Evolutionary conservation across 257 asterid species (phyloP), one percentile per base, ranked within the genome.

Genomic region (Solanum stenotomum): DNA sequence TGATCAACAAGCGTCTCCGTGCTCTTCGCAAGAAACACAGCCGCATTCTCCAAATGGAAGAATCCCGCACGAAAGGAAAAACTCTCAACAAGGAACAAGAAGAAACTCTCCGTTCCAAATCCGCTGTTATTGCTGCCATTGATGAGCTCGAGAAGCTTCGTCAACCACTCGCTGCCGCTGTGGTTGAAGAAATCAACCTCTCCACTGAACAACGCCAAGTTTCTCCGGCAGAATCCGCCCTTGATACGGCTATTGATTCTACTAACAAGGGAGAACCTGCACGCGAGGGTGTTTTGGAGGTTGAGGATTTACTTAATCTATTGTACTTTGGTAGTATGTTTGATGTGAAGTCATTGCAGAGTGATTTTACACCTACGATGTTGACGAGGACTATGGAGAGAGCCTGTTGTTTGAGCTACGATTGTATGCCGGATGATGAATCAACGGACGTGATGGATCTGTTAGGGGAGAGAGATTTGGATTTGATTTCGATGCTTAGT

Each of bases 381-480:
- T 86, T 94, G 87, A 92, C 93, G 12, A 95, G 95, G 94, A 91
- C 93, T 22, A 98, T 93, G 81, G 98, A 96, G 93, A 94, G 98
- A 92, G 94, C 92, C 2, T 94, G 95, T 88, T 95, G 99, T 91
- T 90, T 96, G 87, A 92, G 98, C 2, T 96, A 96, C 52, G 99
- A 96, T 89, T 93, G 92, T 83, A 98, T 96, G 40, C 95, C 98
- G 8, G 98, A 95, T 84, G 99, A 94, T 74, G 98, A 93, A 40
- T 85, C 88, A 2, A 74, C 44, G 29, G 85, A 91, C 13, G 92
- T 91, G 0, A 92, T 91, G 23, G 98, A 93, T 81, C 92, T 93
- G 74, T 89, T 96, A 88, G 94, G 92, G 31, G 98, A 97, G 88
- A 78, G 89, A 88, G 99, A 96, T 87, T 90, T 96, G 94, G 98